phyloP scores from a whole-genome alignment of 2,329 filamentous ascomycete species.

The Dactylellina parvicollis region DNA sequence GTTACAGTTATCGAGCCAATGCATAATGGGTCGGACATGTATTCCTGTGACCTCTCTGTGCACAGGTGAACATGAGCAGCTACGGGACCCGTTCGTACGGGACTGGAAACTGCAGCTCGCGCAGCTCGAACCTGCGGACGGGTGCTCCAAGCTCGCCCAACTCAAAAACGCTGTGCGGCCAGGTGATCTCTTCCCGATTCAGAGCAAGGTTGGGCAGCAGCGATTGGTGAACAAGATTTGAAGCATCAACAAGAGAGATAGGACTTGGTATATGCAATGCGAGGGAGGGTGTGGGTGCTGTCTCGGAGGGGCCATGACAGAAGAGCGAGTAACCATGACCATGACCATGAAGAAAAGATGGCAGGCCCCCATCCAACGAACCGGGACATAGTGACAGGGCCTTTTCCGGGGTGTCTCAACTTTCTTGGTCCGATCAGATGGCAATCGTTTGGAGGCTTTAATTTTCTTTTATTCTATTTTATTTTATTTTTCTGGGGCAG shows the following conservation, averaged over 20 bases:
- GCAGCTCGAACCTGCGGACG: not conserved
- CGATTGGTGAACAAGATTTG: not conserved
- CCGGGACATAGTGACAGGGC: no score
- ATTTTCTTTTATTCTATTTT: conserved; percentile 33
- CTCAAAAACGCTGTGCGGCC: conserved; percentile 12
- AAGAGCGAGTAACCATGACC: no score
- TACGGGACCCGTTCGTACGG: conserved; percentile 30
- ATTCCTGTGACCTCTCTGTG: conserved; percentile 3
- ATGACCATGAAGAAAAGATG: no score
- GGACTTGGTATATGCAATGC: not conserved
- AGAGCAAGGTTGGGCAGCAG: conserved; percentile 28
- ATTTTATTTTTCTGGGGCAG: not conserved
- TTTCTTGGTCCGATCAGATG: conserved; percentile 45
- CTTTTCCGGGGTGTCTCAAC: conserved; percentile 44
- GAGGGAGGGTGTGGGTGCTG: not conserved
- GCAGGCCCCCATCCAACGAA: no score
- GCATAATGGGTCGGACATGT: conserved; percentile 7
- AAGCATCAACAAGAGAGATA: not conserved
- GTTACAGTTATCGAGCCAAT: conserved; percentile 21
- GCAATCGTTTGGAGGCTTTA: not conserved
- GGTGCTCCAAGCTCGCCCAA: conserved; percentile 1
- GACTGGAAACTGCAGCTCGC: not conserved
- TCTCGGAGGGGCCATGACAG: conserved; percentile 17
- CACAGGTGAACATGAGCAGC: not conserved
- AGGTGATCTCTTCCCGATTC: conserved; percentile 53